A percentile compares a stretch with the other conserved stretches of the same genome.
Conservation (phyloP, 31 red algal genomes). For the Endocladia muricata region DNA sequence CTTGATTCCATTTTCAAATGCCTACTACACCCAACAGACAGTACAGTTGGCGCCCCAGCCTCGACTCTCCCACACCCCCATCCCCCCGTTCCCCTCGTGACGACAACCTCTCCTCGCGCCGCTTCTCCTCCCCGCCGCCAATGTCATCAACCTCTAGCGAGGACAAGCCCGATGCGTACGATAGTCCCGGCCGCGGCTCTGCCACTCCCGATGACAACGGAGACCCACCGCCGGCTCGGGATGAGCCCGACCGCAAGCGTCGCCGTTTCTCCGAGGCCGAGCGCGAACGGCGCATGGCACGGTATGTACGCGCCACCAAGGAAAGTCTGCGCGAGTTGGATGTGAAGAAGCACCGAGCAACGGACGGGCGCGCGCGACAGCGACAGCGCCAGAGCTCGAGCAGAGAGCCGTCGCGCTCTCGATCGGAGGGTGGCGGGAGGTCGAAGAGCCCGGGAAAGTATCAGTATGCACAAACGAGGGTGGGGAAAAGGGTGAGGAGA, state of each 20-base stretch:
- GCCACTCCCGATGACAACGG: not conserved
- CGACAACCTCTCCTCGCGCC: too few relatives aligned
- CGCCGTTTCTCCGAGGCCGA: conserved; percentile 7
- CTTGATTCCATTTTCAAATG: too few relatives aligned
- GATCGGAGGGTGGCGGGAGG: conserved; percentile 3
- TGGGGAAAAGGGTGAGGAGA: conserved; percentile 61
- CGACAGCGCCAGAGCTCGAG: not conserved
- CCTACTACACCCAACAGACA: too few relatives aligned
- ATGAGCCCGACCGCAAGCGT: conserved; percentile 30
- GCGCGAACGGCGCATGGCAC: conserved; percentile 23
- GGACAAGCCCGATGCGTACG: not conserved
- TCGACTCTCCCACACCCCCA: too few relatives aligned
- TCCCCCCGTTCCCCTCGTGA: too few relatives aligned
- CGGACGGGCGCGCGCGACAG: not conserved
- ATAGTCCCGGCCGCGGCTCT: not conserved
- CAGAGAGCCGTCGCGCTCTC: not conserved
- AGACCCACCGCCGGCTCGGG: not conserved
- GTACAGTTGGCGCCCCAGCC: too few relatives aligned
- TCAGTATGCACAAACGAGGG: not conserved
- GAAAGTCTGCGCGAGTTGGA: conserved; percentile 32
- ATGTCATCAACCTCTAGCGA: conserved; percentile 30
- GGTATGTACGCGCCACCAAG: conserved; percentile 17
- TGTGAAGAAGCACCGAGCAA: not conserved
- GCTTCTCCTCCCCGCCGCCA: not conserved
- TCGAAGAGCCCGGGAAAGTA: conserved; percentile 6